Base-by-base conservation (phyloP, 2,329 filamentous ascomycete genomes). In the Orbilia brochopaga region DNA sequence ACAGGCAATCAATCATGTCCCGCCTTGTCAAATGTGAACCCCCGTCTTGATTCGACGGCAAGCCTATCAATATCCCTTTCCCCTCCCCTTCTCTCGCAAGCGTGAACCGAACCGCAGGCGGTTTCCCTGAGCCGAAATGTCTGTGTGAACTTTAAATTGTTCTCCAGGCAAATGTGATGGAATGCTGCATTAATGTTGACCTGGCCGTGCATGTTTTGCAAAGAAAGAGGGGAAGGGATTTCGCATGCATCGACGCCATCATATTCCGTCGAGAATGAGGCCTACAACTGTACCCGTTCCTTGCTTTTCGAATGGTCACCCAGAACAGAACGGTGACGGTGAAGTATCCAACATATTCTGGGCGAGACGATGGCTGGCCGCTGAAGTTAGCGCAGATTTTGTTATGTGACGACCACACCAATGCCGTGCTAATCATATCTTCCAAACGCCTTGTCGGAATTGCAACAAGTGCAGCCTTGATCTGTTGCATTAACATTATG, bases 1-100 rank as follows among this genome's bases (percentile, higher is more conserved):
- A 48, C 27, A 48, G 48, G 53, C 65, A 63, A 62, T 63, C 32
- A 69, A 50, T 55, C 57, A 46, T 58, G 35, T 55, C 58, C 53
- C 59, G 58, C 54, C 56, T 40, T 53, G 44, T 54, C 48, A 27
- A 64, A 19, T 52, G 17, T n/a, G 8, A 30, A 21, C 40, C 52
- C 24, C 46, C 17, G 42, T 44, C 57, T 52, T 54, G n/a, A 7
- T 37, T 48, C 44, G 37, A 54, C 24, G 53, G 58, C 58, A 58
- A 57, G 50, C 57, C 57, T 52, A 53, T 24, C 37, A 55, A 27
- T 54, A 70, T 64, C 59, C 50, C 17, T 5, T 48, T 21, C 54
- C 62, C n/a, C 17, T 27, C 51, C 59, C 46, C 48, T 58, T n/a
- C 40, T 40, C 59, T 55, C 58, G 58, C 66, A 70, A 19, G 44